Evolutionary conservation across 768 basidiomycete genomes (phyloP), one percentile per base, ranked within the genome.

Genomic region (Leccinum broughii): DNA sequence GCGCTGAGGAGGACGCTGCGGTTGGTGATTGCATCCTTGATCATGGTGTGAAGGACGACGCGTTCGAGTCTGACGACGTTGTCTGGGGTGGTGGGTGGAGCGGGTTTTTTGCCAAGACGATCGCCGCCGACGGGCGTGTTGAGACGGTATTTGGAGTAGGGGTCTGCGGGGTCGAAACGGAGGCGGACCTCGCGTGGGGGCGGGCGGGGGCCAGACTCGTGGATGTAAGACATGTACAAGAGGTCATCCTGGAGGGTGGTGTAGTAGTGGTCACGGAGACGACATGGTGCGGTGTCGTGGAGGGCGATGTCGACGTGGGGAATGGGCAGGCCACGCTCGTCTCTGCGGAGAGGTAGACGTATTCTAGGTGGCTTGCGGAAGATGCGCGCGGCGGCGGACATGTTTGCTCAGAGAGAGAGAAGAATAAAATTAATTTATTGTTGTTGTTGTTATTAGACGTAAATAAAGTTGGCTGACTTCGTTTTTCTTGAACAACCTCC

Each of bases 171-270:
- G 78, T 94, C 88, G 77, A 84, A 91, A 17, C 78, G 84, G 62
- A 86, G 84, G 54, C 86, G 85, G 61, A 87, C 86, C 55, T 80
- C 75, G 60, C 85, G 83, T 9, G 80, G 80, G 11, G 81, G 76
- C 13, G 83, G 81, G 51, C 80, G 82, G 6, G 81, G 75, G n/a
- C 73, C 78, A 48, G 79, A 75, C 66, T 87, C 81, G 75, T 98
- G 96, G 54, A 83, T 78, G 79, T 98, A 97, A 56, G 89, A 90
- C 83, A 98, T 88, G 82, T 99, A 99, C 83, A 98, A 86, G 66
- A 95, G 80, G 77, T 98, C 84, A 74, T 95, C 90, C 22, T 85
- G 85, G 61, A 98, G 81, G 9, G 94, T 88, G 41, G 78, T 77
- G 74, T 90, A 72, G 79, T 97, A 98, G 79, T 98, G 93, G 62